Evolutionary conservation across 176 grass and related monocot species (phyloP).

Genomic region (Pontederia paniculata): DNA sequence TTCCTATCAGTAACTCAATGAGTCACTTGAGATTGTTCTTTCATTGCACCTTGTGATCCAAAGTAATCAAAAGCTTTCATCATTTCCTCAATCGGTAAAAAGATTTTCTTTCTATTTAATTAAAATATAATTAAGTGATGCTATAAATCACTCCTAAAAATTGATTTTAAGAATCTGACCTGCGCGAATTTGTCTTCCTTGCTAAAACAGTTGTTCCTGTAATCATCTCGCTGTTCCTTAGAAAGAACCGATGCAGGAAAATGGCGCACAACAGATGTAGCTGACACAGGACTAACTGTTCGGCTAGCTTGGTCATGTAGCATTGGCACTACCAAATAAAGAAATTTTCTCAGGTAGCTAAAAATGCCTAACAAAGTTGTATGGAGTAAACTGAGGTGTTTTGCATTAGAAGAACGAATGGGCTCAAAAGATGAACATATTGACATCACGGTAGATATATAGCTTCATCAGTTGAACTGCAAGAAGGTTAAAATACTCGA

Average conservation of each 20-base stretch:
- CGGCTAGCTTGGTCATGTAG: conserved; percentile 25
- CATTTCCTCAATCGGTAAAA: no score
- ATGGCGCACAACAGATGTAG: conserved; percentile 25
- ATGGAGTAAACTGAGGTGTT: background rate
- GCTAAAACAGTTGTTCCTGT: conserved; percentile 3
- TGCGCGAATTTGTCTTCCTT: conserved; percentile 43
- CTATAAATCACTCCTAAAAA: background rate
- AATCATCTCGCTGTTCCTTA: conserved; percentile 19
- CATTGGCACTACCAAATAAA: conserved; percentile 26
- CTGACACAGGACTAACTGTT: background rate
- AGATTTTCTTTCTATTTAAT: background rate
- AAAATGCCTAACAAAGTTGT: background rate
- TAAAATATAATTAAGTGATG: background rate
- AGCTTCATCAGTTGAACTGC: no score
- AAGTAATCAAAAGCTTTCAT: no score
- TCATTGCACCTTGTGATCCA: no score
- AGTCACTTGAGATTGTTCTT: no score
- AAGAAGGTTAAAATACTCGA: no score
- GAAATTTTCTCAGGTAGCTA: background rate
- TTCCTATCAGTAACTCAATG: no score
- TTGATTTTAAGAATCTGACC: conserved; percentile 30
- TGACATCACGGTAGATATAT: no score
- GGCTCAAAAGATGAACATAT: no score
- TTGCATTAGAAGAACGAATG: background rate
- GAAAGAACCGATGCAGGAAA: conserved; percentile 36